Base-by-base conservation (phyloP, 164 flowering plant species). In the Litsea cubeba region DNA sequence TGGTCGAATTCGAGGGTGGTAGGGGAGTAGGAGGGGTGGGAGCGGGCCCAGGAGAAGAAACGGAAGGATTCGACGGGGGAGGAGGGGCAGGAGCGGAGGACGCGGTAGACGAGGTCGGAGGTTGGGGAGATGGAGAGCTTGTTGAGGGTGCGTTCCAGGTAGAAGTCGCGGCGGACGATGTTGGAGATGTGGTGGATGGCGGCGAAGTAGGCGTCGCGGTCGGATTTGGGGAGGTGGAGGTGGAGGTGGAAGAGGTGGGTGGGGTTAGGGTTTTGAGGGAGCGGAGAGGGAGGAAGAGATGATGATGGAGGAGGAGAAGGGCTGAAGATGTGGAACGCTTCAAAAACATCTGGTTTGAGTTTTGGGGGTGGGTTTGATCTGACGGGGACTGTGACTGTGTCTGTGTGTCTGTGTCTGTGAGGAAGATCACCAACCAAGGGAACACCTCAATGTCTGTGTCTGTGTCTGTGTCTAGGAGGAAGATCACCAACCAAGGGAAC, bases 11-110 rank as follows among this genome's bases (percentile, higher is more conserved):
- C 97, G 15, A 88, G 23, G 6, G 96, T 76, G 49, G 97, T 88
- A 35, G 98, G 98, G 30, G 79, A 71, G 76, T 90, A 91, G 17
- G 79, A 82, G 50, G 85, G 81, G 46, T 83, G 79, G 70, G 89
- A 69, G 0, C 90, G 83, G 5, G 91, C 99, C 99, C 99, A 95
- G 69, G 85, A 81, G 86, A 95, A 95, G 89, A 95, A 95, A 23
- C 96, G 92, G 72, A 90, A 82, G 51, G 95, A 87, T 60, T 87
- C 89, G 50, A 81, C 68, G 5, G 90, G 88, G 50, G 82, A 78
- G 49, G 66, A 67, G 69, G 78, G 71, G 85, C 88, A 87, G 76
- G 79, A 77, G 23, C 96, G 94, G 49, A 95, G 95, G 76, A 95
- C 94, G 30, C 99, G 88, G 76, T 74, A 90, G 50, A 95, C 97